phyloP scores from a whole-genome alignment of 371 early-diverging fungal species.

The Mortierella sp. region DNA sequence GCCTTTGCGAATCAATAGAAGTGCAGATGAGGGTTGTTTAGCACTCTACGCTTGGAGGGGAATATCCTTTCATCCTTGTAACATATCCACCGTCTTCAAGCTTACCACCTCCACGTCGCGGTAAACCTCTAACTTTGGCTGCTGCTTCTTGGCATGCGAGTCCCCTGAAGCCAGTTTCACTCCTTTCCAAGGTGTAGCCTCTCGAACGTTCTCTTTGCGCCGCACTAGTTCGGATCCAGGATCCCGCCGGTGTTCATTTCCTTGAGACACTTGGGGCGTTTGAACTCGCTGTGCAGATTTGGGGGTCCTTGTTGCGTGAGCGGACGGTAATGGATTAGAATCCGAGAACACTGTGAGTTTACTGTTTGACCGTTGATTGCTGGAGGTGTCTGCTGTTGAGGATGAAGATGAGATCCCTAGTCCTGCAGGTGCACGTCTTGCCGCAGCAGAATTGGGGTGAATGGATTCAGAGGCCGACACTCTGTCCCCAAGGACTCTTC shows the following conservation, averaged over 20 bases:
- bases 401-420: conserved; percentile 2
- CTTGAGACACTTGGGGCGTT: background rate
- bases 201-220: conserved; percentile 62
- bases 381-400: conserved; percentile 8
- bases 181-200: conserved; percentile 62
- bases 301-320: background rate
- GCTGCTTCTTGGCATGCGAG: conserved; percentile 29
- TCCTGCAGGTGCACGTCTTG: conserved; percentile 15
- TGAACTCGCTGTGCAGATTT: background rate
- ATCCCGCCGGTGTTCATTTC: conserved; percentile 43
- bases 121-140: conserved; percentile 57
- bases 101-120: conserved; percentile 55
- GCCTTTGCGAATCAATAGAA: too few relatives aligned
- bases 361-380: conserved; percentile 15
- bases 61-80: too few relatives aligned
- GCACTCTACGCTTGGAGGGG: too few relatives aligned
- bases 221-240: conserved; percentile 41
- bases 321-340: background rate
- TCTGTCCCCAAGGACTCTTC: conserved; percentile 18
- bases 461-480: conserved; percentile 26
- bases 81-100: too few relatives aligned
- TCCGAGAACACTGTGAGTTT: conserved; percentile 34
- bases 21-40: too few relatives aligned
- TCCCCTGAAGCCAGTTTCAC: conserved; percentile 58
- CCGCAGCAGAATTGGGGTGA: conserved; percentile 11